phyloP scores from a whole-genome alignment of 1,284 basidiomycete species.

The Sanghuangporus weigelae region DNA sequence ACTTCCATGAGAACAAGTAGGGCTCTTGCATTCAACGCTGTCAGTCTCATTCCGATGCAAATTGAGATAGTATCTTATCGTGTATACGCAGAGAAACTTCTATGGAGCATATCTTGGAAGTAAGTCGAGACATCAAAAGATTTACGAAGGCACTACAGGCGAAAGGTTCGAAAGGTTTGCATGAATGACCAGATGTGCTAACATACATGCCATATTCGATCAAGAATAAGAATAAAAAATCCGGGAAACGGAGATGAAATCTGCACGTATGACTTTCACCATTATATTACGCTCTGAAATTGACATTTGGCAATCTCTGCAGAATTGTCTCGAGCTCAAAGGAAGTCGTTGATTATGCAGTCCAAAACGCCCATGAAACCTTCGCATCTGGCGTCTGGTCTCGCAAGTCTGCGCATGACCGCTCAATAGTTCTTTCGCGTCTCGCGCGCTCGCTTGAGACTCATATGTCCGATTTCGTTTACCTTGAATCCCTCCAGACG shows the following conservation, averaged over 20 bases:
- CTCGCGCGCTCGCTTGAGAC: slow-evolving; percentile 58
- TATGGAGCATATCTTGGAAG: slow-evolving; percentile 9
- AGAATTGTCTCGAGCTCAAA: slow-evolving; percentile 39
- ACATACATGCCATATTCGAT: background rate
- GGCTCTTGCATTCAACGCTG: background rate
- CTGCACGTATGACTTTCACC: slow-evolving; percentile 44
- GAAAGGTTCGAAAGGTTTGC: background rate
- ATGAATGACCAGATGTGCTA: background rate
- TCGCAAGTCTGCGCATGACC: slow-evolving; percentile 45
- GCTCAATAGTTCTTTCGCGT: slow-evolving; percentile 59
- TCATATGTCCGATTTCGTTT: slow-evolving; percentile 52
- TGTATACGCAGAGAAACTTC: background rate
- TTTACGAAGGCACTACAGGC: background rate
- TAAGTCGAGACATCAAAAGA: background rate
- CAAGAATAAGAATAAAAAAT: slow-evolving; percentile 54
- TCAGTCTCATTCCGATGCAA: background rate
- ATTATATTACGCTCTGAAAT: background rate
- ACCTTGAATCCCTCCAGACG: slow-evolving; percentile 69
- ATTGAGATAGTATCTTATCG: background rate
- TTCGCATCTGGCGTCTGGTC: slow-evolving; percentile 72
- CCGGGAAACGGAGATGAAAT: slow-evolving; percentile 61
- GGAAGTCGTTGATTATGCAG: slow-evolving; percentile 46
- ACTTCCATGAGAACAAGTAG: slow-evolving; percentile 7
- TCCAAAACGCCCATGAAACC: slow-evolving; percentile 48
- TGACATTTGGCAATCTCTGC: background rate